phyloP scores from a whole-genome alignment of 2,329 filamentous ascomycete genomes.

The Fusarium redolens region DNA sequence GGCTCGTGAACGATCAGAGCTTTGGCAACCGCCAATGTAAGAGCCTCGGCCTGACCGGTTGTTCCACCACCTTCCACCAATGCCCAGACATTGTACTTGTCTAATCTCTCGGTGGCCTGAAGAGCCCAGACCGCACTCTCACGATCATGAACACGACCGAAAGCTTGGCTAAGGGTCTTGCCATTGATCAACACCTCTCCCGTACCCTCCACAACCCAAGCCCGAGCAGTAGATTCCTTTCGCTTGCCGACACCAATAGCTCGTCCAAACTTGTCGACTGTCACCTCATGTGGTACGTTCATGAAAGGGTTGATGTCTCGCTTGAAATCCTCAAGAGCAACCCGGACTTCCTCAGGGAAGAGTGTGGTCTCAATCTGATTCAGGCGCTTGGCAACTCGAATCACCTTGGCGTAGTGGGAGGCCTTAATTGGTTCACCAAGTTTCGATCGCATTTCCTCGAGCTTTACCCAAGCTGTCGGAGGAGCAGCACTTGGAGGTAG shows the following conservation, averaged over 20 bases:
- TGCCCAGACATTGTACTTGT: conserved; percentile 98
- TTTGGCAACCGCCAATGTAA: conserved; percentile 90
- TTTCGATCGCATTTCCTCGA: conserved; percentile 78
- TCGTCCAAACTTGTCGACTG: conserved; percentile 81
- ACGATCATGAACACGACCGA: conserved; percentile 89
- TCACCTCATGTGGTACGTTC: conserved; percentile 70
- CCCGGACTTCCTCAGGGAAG: conserved; percentile 75
- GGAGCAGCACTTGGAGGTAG: conserved; percentile 74
- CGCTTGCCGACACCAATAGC: conserved; percentile 84
- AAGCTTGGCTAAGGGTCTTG: conserved; percentile 82
- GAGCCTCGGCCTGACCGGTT: conserved; percentile 94
- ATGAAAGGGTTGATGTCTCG: conserved; percentile 78
- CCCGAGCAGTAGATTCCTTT: conserved; percentile 87
- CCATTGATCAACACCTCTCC: conserved; percentile 93
- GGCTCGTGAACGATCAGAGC: conserved; percentile 93
- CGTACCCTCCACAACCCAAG: conserved; percentile 90
- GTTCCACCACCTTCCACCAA: conserved; percentile 86
- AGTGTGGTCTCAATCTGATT: conserved; percentile 86
- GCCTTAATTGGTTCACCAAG: conserved; percentile 79
- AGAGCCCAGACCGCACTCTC: conserved; percentile 95
- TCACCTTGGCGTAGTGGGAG: conserved; percentile 81
- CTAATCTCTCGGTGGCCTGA: conserved; percentile 81
- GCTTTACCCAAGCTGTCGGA: conserved; percentile 82
- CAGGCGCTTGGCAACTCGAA: conserved; percentile 80
- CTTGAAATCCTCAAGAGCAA: conserved; percentile 76